These are phyloP conservation scores for Xylaria sp. DNA, from an alignment of 2,329 filamentous ascomycete species.

Conservation along the genomic window DNA sequence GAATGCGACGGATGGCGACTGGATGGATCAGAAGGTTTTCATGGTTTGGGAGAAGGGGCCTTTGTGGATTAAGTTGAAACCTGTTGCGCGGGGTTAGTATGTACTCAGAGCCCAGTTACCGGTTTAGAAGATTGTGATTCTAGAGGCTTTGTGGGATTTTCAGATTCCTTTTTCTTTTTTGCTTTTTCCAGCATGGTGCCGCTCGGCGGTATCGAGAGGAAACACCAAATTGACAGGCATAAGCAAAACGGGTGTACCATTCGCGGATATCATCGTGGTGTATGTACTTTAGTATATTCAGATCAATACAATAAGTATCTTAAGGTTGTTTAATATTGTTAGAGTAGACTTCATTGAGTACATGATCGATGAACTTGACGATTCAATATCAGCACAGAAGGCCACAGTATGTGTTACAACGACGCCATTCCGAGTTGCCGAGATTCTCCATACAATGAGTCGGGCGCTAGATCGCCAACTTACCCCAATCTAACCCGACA, in stretches of 20 bases:
- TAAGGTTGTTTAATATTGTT: too few relatives aligned
- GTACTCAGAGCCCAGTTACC: not conserved
- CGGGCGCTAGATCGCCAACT: not conserved
- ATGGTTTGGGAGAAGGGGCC: constrained; percentile 37
- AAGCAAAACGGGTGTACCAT: too few relatives aligned
- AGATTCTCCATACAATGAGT: not conserved
- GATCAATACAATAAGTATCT: too few relatives aligned
- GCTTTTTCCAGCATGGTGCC: too few relatives aligned
- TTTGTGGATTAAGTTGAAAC: constrained; percentile 33
- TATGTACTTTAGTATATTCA: too few relatives aligned
- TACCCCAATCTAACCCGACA: not conserved
- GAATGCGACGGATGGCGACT: constrained; percentile 31
- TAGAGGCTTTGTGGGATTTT: not conserved
- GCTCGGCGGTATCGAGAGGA: too few relatives aligned
- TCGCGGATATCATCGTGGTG: too few relatives aligned
- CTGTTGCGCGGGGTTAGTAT: constrained; percentile 17
- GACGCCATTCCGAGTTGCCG: constrained; percentile 7
- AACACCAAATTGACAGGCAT: too few relatives aligned
- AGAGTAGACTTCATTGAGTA: too few relatives aligned
- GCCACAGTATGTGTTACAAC: not conserved
- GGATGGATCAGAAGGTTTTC: constrained; percentile 35
- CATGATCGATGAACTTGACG: not conserved
- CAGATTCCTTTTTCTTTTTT: not conserved
- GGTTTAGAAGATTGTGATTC: not conserved
- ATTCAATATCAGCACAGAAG: not conserved